Evolutionary conservation across 345 rosid species (phyloP), one percentile per base, ranked within the genome.

Genomic region (Brassica juncea): DNA sequence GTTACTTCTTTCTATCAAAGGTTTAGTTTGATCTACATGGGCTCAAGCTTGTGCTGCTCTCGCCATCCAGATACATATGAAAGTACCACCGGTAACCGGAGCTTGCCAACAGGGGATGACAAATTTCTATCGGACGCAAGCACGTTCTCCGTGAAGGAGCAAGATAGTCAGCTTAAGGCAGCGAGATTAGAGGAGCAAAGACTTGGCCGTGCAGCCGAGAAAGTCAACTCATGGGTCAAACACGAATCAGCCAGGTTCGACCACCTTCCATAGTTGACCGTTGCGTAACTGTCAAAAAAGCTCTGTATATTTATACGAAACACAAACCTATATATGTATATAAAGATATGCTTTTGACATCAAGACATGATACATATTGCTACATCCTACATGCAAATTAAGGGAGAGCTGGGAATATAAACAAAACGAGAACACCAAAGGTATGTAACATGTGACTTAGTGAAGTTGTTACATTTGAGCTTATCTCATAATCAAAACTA

Each of bases 201-300:
- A 54, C 79, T 80, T 37, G 61, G 71, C 70, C 83, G 39, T 69
- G 79, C 74, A 74, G 79, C 83, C 1, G 79, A 80, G 61, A 74
- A 74, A 63, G 52, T 80, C 71, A 80, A 68, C 71, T 2, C 21
- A 27, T 69, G 66, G 71, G 71, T 80, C 82, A 80, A 74, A 69
- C 83, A 74, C 1, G 79, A 80, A 80, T 80, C 83, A 30, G 71
- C 79, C 61, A 61, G 65, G 74, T 68, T 80, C 75, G 71, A 80
- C 75, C 14, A 80, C 54, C 64, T 65, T 80, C 82, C 66, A 61
- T 74, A 74, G 78, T 69, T 80, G 77, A 72, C 68, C 8, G 27
- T 32, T 49, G 31, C 25, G 25, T 34, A 58, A 23, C 9, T 28
- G 11, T 66, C 5, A 55, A 31, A 32, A 44, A 35, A 16, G 19